phyloP scores from a whole-genome alignment of 176 grass and related monocot species.

The Ananas comosus region DNA sequence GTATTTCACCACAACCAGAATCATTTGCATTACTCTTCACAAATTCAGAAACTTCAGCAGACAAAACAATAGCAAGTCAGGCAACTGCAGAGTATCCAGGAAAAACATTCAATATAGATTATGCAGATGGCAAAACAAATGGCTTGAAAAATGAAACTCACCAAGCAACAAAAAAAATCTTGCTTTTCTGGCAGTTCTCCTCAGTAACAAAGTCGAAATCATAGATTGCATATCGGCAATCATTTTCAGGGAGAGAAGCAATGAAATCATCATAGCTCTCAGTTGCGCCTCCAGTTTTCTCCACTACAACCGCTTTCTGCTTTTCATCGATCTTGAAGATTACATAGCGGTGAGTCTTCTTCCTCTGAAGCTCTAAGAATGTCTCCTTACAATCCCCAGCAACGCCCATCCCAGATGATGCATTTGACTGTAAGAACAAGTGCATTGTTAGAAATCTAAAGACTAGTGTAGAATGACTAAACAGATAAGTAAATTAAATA shows the following conservation, averaged over 20 bases:
- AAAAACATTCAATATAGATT: too few relatives aligned
- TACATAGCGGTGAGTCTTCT: constrained; percentile 82
- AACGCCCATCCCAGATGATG: constrained; percentile 73
- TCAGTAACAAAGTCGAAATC: constrained; percentile 97
- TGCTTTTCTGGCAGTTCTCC: constrained; percentile 96
- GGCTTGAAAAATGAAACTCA: constrained; percentile 24
- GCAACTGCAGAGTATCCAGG: too few relatives aligned
- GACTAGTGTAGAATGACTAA: background rate
- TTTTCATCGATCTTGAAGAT: constrained; percentile 95
- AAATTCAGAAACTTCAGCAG: too few relatives aligned
- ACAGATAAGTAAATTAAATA: background rate
- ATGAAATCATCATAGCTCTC: constrained; percentile 96
- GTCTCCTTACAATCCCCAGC: constrained; percentile 56
- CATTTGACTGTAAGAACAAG: constrained; percentile 55
- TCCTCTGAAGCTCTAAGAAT: constrained; percentile 70
- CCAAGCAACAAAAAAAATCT: constrained; percentile 99
- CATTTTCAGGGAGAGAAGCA: constrained; percentile 86
- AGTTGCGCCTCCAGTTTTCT: constrained; percentile 79
- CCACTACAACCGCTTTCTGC: constrained; percentile 73
- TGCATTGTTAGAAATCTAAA: background rate
- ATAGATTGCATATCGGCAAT: constrained; percentile 91
- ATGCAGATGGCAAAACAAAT: background rate
- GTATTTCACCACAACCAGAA: too few relatives aligned
- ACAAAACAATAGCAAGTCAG: too few relatives aligned
- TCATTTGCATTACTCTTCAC: too few relatives aligned